Evolutionary conservation across 352 stramenopile species (phyloP).

Genomic region (Globisporangium polare): DNA sequence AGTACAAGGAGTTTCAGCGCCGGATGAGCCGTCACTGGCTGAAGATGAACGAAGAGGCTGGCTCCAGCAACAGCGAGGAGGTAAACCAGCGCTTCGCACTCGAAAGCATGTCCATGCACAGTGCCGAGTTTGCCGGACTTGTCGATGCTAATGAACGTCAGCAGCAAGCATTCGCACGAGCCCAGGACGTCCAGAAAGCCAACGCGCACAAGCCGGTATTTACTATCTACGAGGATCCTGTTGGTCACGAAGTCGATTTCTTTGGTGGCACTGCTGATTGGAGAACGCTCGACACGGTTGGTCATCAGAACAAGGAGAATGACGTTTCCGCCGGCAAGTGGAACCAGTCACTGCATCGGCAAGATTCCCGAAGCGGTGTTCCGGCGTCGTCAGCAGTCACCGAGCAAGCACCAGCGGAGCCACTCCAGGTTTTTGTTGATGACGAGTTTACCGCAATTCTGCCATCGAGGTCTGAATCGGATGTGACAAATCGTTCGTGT

Average conservation of each 20-base stretch:
- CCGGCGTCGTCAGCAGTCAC: neutral
- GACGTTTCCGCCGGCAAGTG: conserved; percentile 44
- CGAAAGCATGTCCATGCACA: conserved; percentile 54
- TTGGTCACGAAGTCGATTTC: conserved; percentile 43
- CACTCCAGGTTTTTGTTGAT: conserved; percentile 78
- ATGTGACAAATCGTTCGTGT: conserved; percentile 51
- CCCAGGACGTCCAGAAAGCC: conserved; percentile 48
- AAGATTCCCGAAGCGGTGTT: neutral
- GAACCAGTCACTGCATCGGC: conserved; percentile 27
- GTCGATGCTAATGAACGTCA: conserved; percentile 59
- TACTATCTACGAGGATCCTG: conserved; percentile 74
- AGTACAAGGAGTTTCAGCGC: conserved; percentile 83
- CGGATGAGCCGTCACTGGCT: conserved; percentile 83
- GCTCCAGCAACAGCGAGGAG: conserved; percentile 24
- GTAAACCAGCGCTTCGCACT: conserved; percentile 54
- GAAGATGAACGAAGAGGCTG: conserved; percentile 49
- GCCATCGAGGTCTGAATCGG: conserved; percentile 15
- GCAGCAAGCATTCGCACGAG: conserved; percentile 51
- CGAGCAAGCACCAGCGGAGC: neutral
- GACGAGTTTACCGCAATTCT: conserved; percentile 40
- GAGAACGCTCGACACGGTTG: conserved; percentile 56
- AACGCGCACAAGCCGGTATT: conserved; percentile 85
- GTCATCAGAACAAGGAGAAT: conserved; percentile 83
- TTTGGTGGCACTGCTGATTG: conserved; percentile 62
- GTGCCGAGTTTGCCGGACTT: conserved; percentile 43